Percentiles rank a stretch among this genome's conserved stretches.
These are phyloP conservation scores for Canariomyces notabilis DNA, from an alignment of 2,329 filamentous ascomycete species.

Conservation along the genomic window DNA sequence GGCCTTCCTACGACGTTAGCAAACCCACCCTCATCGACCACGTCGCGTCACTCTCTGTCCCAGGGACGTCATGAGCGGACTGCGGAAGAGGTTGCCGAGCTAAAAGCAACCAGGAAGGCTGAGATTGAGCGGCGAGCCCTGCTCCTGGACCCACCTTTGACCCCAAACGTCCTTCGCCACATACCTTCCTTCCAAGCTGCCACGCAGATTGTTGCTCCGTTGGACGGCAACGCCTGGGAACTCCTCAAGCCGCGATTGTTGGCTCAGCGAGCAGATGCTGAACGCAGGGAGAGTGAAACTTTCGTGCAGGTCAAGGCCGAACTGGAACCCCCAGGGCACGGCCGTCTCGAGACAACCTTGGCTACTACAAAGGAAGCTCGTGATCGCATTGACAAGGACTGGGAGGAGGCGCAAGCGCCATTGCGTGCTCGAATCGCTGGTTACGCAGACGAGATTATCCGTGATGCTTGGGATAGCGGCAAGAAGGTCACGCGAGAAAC, in stretches of 20 bases:
- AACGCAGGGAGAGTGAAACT: constrained; percentile 47
- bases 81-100: constrained; percentile 56
- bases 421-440: constrained; percentile 59
- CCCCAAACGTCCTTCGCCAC: constrained; percentile 56
- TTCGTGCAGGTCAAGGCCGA: constrained; percentile 24
- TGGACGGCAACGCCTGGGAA: constrained; percentile 67
- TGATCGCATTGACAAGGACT: constrained; percentile 61
- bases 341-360: constrained; percentile 22
- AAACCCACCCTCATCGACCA: not conserved
- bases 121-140: constrained; percentile 70
- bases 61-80: constrained; percentile 44
- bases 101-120: constrained; percentile 57
- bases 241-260: constrained; percentile 62
- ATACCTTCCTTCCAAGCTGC: constrained; percentile 72
- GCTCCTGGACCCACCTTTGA: constrained; percentile 61
- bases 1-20: not conserved
- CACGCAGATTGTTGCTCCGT: constrained; percentile 60
- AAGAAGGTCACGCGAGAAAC: constrained; percentile 58
- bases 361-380: constrained; percentile 43
- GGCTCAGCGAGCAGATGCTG: constrained; percentile 60
- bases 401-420: constrained; percentile 65
- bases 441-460: constrained; percentile 67
- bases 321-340: constrained; percentile 16
- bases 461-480: constrained; percentile 59
- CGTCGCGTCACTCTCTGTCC: constrained; percentile 19